Conservation (phyloP, 2,329 filamentous ascomycete species). For the Harringtonia aguacate region DNA sequence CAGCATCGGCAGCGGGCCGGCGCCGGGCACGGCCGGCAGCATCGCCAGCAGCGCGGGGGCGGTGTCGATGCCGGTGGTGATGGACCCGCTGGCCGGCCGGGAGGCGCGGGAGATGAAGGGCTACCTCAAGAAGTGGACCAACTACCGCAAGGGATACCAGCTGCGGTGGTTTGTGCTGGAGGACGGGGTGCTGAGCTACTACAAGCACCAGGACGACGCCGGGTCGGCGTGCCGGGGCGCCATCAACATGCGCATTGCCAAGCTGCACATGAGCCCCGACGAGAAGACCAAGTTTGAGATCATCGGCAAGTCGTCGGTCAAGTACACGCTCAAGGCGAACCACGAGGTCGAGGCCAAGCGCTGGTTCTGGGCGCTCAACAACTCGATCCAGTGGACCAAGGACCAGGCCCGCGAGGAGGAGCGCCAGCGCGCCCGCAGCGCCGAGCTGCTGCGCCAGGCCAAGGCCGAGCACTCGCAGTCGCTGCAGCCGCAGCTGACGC, state of each 20-base stretch:
- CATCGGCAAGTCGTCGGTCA: conserved; percentile 94
- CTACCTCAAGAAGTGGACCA: conserved; percentile 99
- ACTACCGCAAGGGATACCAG: conserved; percentile 96
- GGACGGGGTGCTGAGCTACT: conserved; percentile 95
- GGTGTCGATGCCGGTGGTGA: neutral
- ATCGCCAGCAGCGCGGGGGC: neutral
- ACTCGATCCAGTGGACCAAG: conserved; percentile 96
- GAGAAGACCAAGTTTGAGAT: conserved; percentile 98
- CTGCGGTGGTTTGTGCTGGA: conserved; percentile 96
- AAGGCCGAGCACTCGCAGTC: conserved; percentile 48
- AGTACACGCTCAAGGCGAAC: conserved; percentile 95
- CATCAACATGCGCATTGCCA: conserved; percentile 97
- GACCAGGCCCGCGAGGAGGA: conserved; percentile 92
- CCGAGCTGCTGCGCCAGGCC: conserved; percentile 66
- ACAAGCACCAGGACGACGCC: conserved; percentile 97
- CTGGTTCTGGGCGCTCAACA: conserved; percentile 99
- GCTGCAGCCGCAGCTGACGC: conserved; percentile 21
- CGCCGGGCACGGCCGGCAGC: neutral
- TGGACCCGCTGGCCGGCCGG: conserved; percentile 58
- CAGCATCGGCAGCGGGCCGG: no score
- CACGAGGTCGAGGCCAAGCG: conserved; percentile 96
- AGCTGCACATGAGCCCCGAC: conserved; percentile 88
- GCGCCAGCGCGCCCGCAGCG: conserved; percentile 60
- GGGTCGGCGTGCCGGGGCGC: conserved; percentile 93
- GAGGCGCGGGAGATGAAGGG: conserved; percentile 96